These are phyloP conservation scores for Closterium sp. DNA, from an alignment of 139 green algal species.

Conservation along the genomic window DNA sequence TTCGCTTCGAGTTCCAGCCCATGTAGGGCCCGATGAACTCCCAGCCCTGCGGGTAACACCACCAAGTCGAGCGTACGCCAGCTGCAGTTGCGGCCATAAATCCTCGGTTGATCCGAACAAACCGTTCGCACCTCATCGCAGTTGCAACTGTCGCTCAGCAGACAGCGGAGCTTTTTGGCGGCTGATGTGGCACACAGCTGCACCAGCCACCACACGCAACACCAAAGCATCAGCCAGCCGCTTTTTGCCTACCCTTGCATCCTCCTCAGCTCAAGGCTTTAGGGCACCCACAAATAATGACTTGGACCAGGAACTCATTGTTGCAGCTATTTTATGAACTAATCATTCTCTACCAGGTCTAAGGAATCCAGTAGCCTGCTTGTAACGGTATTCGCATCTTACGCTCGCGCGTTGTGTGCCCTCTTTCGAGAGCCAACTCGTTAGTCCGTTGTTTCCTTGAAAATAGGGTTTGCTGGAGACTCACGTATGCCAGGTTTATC, in stretches of 20 bases:
- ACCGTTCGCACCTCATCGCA: neutral
- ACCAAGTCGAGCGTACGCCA: neutral
- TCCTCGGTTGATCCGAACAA: neutral
- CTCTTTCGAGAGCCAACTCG: too few species aligned
- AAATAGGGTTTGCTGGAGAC: neutral
- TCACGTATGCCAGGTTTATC: neutral
- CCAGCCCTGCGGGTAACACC: neutral
- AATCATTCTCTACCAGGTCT: too few species aligned
- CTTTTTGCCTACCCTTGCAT: neutral
- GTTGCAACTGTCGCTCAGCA: neutral
- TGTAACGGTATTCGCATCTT: too few species aligned
- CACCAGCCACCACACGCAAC: neutral
- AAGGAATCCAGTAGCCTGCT: too few species aligned
- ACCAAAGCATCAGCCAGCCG: neutral
- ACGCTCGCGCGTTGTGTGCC: too few species aligned
- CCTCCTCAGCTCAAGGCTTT: neutral
- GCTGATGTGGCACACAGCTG: neutral
- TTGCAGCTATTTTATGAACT: too few species aligned
- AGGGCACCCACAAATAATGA: neutral
- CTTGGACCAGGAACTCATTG: neutral
- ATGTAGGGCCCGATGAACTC: neutral
- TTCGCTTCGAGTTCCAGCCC: too few species aligned
- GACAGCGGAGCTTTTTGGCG: neutral
- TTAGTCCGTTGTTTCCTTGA: too few species aligned
- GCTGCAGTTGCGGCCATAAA: neutral